A percentile compares a stretch with the other conserved stretches of the same genome.
These are phyloP conservation scores for Rhizopus sp. DNA, from an alignment of 371 early-diverging fungal genomes.

Conservation along the genomic window DNA sequence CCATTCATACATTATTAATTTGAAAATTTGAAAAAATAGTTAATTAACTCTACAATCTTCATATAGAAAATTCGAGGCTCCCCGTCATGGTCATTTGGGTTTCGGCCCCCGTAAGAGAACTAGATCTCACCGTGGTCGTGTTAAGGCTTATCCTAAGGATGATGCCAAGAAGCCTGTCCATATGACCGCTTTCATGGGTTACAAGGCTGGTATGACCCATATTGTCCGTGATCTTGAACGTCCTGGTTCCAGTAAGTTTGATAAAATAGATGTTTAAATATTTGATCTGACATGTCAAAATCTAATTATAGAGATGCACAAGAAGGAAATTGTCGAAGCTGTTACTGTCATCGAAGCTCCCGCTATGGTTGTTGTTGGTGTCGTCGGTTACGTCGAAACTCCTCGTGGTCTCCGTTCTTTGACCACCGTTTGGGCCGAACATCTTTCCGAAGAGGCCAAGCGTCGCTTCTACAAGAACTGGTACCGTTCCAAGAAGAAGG, in stretches of 20 bases:
- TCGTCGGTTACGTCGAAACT: conserved; percentile 99
- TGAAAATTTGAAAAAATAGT: no score
- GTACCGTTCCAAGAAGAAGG: no score
- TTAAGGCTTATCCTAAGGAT: no score
- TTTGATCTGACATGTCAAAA: no score
- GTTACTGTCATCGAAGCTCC: conserved; percentile 99
- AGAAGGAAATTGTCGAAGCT: conserved; percentile 99
- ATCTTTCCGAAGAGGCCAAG: conserved; percentile 95
- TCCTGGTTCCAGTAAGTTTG: conserved; percentile 94
- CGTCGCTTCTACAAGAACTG: conserved; percentile 99
- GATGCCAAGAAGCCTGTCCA: conserved; percentile 96
- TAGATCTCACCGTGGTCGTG: no score
- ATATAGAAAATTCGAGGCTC: conserved; percentile 57
- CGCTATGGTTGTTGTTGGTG: conserved; percentile 96
- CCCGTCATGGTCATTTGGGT: no score
- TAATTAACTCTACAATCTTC: no score
- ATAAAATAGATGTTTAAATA: no score
- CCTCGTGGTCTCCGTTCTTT: conserved; percentile 96
- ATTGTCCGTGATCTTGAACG: conserved; percentile 97
- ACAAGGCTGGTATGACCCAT: conserved; percentile 99
- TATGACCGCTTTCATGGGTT: conserved; percentile 98
- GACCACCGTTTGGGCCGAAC: conserved; percentile 98
- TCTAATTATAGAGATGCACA: no score
- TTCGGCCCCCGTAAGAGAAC: no score
- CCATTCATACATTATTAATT: no score